A percentile compares a stretch with the other conserved stretches of the same genome.
These are phyloP conservation scores for Candida easanensis DNA, from an alignment of 805 yeast genomes.

Conservation along the genomic window DNA sequence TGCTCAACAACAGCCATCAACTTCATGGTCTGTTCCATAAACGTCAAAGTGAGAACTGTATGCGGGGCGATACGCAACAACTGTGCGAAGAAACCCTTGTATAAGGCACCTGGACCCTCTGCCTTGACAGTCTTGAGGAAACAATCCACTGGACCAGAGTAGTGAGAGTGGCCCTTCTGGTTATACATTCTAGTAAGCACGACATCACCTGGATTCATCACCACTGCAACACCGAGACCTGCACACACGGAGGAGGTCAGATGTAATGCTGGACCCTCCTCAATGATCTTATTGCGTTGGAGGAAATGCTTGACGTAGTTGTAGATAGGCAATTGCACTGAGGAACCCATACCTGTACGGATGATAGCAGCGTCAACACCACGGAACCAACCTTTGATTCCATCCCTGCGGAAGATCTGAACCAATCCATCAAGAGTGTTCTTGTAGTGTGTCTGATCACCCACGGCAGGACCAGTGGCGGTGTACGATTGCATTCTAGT, in stretches of 20 bases:
- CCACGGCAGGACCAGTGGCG: conserved; percentile 54
- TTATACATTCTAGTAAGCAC: conserved; percentile 92
- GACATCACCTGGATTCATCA: conserved; percentile 98
- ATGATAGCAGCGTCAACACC: conserved; percentile 95
- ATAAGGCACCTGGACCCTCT: conserved; percentile 86
- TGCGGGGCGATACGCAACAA: conserved; percentile 92
- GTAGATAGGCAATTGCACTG: conserved; percentile 92
- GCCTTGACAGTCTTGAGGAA: conserved; percentile 71
- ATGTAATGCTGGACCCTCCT: conserved; percentile 69
- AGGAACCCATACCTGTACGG: conserved; percentile 94
- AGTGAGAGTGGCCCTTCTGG: conserved; percentile 77
- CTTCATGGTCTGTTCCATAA: conserved; percentile 94
- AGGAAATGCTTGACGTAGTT: conserved; percentile 68
- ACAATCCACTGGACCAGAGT: conserved; percentile 88
- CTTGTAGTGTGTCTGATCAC: conserved; percentile 88
- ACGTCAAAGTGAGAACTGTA: conserved; percentile 82
- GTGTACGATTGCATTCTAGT: conserved; percentile 97
- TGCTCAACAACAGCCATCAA: conserved; percentile 38
- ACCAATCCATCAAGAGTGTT: conserved; percentile 66
- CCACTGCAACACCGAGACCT: conserved; percentile 90
- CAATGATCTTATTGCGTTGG: conserved; percentile 47
- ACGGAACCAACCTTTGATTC: conserved; percentile 73
- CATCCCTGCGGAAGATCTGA: conserved; percentile 63
- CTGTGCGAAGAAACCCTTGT: conserved; percentile 95
- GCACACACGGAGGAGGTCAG: conserved; percentile 71